Base-by-base conservation (phyloP, 192 early-diverging fungal genomes). In the Coemansia sp. region DNA sequence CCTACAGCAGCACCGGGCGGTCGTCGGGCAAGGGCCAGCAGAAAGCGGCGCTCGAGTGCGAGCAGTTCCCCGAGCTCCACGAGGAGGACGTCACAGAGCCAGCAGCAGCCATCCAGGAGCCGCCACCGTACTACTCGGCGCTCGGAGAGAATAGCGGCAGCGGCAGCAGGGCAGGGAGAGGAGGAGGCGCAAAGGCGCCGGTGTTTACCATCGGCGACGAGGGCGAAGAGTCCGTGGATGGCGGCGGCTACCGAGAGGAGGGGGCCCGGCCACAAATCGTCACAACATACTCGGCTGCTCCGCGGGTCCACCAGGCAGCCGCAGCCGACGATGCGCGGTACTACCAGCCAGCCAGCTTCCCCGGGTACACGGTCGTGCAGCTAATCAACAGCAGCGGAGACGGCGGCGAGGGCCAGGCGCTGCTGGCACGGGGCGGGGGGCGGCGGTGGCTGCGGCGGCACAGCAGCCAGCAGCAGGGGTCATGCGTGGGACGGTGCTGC, bases 311-410 rank as follows among this genome's bases (percentile, higher is more conserved):
- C n/a, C n/a, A n/a, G n/a, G n/a, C n/a, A n/a, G n/a, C n/a, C n/a
- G n/a, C n/a, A n/a, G n/a, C n/a, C n/a, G n/a, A n/a, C n/a, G n/a
- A n/a, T n/a, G 49, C n/a, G 6, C 61, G 69, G 57, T 76, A 70
- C 70, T 82, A 82, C 64, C 73, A 70, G 22, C 79, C 79, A 8
- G 79, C 73, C 10, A 82, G 79, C 27, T 82, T 82, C 25, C 79
- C 79, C 15, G 79, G 79, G 15, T 81, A 75, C 69, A 60, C 69
- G 11, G 66, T 64, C 14, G 63, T 81, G 25, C 78, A 71, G 11
- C 11, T 75, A 22, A 64, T 62, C 31, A 68, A 68, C 36, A 71
- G 70, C 2, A 6, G n/a, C n/a, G n/a, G n/a, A n/a, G n/a, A n/a
- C n/a, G n/a, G 24, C 11, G 65, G 56, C 20, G 77, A 74, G 22